A percentile compares a stretch with the other conserved stretches of the same genome.
These are phyloP conservation scores for Fusarium tanahbumbuense DNA, from an alignment of 2,329 filamentous ascomycete genomes.

Conservation along the genomic window DNA sequence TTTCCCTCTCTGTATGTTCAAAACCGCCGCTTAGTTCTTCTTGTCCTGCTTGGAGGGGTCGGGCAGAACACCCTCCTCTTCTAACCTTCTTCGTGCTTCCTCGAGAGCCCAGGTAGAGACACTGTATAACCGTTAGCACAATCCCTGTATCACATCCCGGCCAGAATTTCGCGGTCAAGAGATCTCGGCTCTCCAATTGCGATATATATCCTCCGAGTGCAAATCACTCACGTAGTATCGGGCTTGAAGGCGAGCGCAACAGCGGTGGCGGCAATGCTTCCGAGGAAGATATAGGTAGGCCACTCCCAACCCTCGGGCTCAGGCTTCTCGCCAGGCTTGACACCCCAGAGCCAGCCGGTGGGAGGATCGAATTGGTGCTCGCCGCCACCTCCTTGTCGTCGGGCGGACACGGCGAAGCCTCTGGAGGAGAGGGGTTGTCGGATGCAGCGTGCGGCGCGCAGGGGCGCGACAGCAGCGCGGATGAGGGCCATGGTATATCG, in stretches of 20 bases:
- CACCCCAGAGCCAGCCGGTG: constrained; percentile 89
- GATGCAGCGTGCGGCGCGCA: constrained; percentile 54
- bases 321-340: constrained; percentile 95
- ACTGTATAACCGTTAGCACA: constrained; percentile 62
- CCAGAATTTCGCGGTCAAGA: not conserved
- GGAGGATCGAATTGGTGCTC: constrained; percentile 90
- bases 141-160: constrained; percentile 19
- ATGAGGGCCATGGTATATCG: constrained; percentile 51
- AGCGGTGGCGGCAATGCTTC: constrained; percentile 76
- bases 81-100: constrained; percentile 93
- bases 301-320: constrained; percentile 97
- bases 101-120: constrained; percentile 99
- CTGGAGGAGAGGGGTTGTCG: constrained; percentile 52
- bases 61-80: constrained; percentile 92
- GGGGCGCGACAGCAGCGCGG: constrained; percentile 52
- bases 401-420: constrained; percentile 59
- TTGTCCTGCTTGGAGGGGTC: constrained; percentile 75
- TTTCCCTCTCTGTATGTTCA: constrained; percentile 23
- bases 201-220: constrained; percentile 1
- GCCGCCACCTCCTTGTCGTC: constrained; percentile 57
- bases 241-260: constrained; percentile 96
- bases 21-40: constrained; percentile 55
- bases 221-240: constrained; percentile 88
- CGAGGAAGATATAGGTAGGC: constrained; percentile 86
- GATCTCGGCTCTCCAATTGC: not conserved